Conservation (phyloP, 306 rosid species). For the Hippophae tibetana region DNA sequence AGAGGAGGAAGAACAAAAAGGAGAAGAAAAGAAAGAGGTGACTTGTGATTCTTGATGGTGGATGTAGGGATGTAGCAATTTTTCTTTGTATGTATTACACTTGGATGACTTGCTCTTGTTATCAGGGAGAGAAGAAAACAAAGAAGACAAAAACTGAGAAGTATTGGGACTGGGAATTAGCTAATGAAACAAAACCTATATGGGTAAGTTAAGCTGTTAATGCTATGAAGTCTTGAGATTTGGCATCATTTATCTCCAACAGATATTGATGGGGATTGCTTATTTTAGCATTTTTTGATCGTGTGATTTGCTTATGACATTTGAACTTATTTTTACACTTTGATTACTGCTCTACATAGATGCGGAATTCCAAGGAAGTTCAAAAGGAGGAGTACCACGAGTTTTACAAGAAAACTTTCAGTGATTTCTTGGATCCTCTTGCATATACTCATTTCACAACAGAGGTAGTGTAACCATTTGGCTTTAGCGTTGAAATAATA, state of each 20-base stretch:
- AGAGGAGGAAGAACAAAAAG: constrained; percentile 95
- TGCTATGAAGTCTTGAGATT: constrained; percentile 2
- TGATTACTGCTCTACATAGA: constrained; percentile 31
- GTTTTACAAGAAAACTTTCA: constrained; percentile 84
- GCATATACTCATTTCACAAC: constrained; percentile 86
- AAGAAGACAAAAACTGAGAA: constrained; percentile 79
- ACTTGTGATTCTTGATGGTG: too few relatives aligned
- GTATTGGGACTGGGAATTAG: constrained; percentile 97
- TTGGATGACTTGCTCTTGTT: constrained; percentile 3
- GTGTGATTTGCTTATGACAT: too few relatives aligned
- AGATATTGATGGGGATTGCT: background rate
- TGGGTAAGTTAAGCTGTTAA: constrained; percentile 60
- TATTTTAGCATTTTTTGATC: background rate
- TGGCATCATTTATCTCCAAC: background rate
- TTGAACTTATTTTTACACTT: background rate
- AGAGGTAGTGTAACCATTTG: constrained; percentile 41
- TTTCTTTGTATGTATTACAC: too few relatives aligned
- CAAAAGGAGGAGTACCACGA: constrained; percentile 79
- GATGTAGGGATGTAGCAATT: too few relatives aligned
- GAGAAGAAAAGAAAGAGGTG: constrained; percentile 32
- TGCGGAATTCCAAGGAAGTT: constrained; percentile 84
- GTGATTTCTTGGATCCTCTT: constrained; percentile 85
- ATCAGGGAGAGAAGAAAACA: constrained; percentile 69
- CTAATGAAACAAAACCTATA: constrained; percentile 91
- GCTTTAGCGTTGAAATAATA: background rate